phyloP scores from a whole-genome alignment of 192 early-diverging fungal species.

The Obelidium mucronatum region DNA sequence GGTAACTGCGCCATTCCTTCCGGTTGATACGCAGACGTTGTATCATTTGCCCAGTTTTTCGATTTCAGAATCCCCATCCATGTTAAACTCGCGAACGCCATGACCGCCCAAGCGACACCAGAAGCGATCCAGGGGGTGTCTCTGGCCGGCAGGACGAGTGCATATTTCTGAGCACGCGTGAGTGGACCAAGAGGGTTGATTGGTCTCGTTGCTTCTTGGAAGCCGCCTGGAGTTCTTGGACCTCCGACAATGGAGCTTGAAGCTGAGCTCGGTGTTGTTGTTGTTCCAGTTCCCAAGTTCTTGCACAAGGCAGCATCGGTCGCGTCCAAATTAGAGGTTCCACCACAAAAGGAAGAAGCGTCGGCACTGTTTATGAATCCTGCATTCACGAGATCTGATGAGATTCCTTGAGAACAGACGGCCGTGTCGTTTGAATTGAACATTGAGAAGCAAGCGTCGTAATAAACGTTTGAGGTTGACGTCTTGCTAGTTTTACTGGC shows the following conservation, averaged over 20 bases:
- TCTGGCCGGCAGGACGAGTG: constrained; percentile 32
- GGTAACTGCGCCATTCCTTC: constrained; percentile 1
- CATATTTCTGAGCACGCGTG: constrained; percentile 11
- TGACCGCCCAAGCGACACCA: constrained; percentile 37
- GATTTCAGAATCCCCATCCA: constrained; percentile 39
- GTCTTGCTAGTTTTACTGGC: neutral
- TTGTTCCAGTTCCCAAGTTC: neutral
- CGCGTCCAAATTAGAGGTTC: neutral
- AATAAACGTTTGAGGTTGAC: constrained; percentile 9
- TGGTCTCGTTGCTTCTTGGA: neutral
- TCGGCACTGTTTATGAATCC: constrained; percentile 31
- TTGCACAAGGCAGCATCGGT: constrained; percentile 10
- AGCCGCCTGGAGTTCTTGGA: neutral
- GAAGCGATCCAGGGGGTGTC: constrained; percentile 41
- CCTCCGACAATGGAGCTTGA: neutral
- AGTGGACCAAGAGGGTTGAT: constrained; percentile 18
- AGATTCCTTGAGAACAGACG: constrained; percentile 31
- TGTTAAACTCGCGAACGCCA: constrained; percentile 18
- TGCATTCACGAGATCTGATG: constrained; percentile 24
- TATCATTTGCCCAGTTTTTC: constrained; percentile 18
- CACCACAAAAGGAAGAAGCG: constrained; percentile 37
- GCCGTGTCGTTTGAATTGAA: constrained; percentile 33
- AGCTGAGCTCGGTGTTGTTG: neutral
- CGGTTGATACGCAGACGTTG: constrained; percentile 41
- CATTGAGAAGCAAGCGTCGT: constrained; percentile 33